phyloP scores from a whole-genome alignment of 129 eudicot species.

The Artemisia tridentata region DNA sequence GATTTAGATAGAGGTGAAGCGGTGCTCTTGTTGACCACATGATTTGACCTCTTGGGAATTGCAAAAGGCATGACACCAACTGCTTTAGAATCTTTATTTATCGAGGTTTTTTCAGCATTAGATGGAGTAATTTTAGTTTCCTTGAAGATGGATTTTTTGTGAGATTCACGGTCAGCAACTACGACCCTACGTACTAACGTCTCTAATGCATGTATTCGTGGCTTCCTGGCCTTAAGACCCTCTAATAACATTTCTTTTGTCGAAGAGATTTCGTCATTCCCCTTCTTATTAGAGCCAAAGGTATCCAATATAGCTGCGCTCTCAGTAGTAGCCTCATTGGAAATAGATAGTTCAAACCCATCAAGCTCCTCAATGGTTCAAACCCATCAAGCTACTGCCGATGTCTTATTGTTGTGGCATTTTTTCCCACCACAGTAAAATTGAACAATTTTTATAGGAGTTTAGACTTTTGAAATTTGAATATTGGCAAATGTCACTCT shows the following conservation, averaged over 20 bases:
- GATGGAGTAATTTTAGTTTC: conserved; percentile 30
- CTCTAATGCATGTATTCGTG: conserved; percentile 13
- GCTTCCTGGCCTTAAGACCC: conserved; percentile 16
- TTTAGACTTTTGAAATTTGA: no score
- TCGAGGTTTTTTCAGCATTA: conserved; percentile 16
- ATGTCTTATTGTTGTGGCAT: no score
- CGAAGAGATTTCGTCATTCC: conserved; percentile 18
- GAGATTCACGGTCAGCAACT: not conserved
- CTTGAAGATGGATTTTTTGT: not conserved
- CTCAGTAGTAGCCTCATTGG: conserved; percentile 1
- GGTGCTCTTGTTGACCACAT: conserved; percentile 5
- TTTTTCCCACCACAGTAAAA: no score
- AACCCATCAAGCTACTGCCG: no score
- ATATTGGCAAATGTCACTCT: no score
- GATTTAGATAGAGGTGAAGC: conserved; percentile 26
- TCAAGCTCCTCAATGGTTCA: conserved; percentile 34
- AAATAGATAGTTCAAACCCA: conserved; percentile 20
- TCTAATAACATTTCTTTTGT: conserved; percentile 22
- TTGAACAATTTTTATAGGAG: no score
- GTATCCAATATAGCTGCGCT: conserved; percentile 15
- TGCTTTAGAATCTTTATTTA: conserved; percentile 19
- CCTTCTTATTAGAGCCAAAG: conserved; percentile 29
- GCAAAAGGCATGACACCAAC: conserved; percentile 17
- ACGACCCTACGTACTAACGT: not conserved
- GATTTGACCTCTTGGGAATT: conserved; percentile 21